These are phyloP conservation scores for Rutstroemia sydowiana DNA, from an alignment of 2,329 filamentous ascomycete genomes.

Conservation along the genomic window DNA sequence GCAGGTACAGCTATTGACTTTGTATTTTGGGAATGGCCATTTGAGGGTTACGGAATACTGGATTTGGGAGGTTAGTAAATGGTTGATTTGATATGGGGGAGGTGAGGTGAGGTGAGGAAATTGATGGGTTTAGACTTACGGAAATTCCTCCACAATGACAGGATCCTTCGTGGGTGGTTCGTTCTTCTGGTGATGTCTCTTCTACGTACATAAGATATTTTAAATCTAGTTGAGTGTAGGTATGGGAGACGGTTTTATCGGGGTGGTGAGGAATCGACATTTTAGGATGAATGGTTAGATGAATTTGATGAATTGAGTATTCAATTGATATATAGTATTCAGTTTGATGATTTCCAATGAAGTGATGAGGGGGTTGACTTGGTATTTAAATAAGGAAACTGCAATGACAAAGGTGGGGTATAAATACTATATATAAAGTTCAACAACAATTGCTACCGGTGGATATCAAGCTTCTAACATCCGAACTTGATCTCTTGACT, in stretches of 20 bases:
- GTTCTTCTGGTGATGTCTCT: conserved; percentile 12
- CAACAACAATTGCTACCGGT: no score
- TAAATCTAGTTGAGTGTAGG: conserved; percentile 5
- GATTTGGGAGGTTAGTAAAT: conserved; percentile 19
- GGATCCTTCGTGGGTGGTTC: conserved; percentile 42
- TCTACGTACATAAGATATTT: conserved; percentile 6
- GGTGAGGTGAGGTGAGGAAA: no score
- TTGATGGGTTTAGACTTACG: neutral
- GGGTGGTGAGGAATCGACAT: neutral
- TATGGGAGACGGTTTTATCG: neutral
- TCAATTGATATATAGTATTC: no score
- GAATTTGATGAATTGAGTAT: neutral
- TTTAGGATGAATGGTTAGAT: neutral
- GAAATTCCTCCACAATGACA: conserved; percentile 46
- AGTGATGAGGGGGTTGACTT: no score
- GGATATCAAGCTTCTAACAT: no score
- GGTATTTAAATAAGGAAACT: no score
- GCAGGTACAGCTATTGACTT: conserved; percentile 54
- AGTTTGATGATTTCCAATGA: no score
- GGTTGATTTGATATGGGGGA: neutral
- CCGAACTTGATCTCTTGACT: no score
- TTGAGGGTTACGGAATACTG: conserved; percentile 40
- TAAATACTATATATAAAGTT: no score
- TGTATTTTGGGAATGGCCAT: conserved; percentile 41
- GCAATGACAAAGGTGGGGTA: no score